Base-by-base conservation (phyloP, 768 basidiomycete genomes). In the Xerocomus spinulosus region DNA sequence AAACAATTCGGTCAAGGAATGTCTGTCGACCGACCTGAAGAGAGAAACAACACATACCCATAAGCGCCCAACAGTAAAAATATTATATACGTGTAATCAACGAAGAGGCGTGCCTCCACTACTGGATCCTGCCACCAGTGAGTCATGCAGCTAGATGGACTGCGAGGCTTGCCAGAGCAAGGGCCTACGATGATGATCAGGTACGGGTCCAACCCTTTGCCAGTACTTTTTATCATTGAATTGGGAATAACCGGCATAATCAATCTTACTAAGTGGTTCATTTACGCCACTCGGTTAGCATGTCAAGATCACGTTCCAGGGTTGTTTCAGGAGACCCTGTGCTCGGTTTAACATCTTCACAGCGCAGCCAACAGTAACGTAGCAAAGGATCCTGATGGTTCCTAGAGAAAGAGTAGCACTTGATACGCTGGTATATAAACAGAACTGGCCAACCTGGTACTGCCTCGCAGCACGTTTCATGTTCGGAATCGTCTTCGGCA, bases 21-120 rank as follows among this genome's bases (percentile, higher is more conserved):
- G 10, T 10, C 10, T 14, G 21, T 38, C 21, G 25, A 10, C n/a
- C 6, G 26, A 28, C 14, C n/a, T 3, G 6, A n/a, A n/a, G 15
- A 39, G 14, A 8, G 8, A 39, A 39, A 26, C 14, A 14, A 35
- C 34, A 37, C 50, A 21, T 46, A 63, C 63, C 48, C 53, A 25
- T 53, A 51, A n/a, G 52, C 3, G 0, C 64, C 63, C 24, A 61
- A 25, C 10, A 54, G 15, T 9, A 58, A 25, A 21, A 59, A 54
- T 15, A 26, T 28, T 0, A 45, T 13, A 24, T 64, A 14, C 15
- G 7, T 30, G n/a, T 45, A 29, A 30, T 41, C 12, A 4, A 18
- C 0, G 9, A 5, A 9, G 9, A 60, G 46, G 1, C 1, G 15
- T 20, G 30, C 35, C 10, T 53, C 52, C 8, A 50, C 40, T 5